Evolutionary conservation across 2,329 filamentous ascomycete species (phyloP).

Genomic region (Pseudocercospora pini-densiflorae): DNA sequence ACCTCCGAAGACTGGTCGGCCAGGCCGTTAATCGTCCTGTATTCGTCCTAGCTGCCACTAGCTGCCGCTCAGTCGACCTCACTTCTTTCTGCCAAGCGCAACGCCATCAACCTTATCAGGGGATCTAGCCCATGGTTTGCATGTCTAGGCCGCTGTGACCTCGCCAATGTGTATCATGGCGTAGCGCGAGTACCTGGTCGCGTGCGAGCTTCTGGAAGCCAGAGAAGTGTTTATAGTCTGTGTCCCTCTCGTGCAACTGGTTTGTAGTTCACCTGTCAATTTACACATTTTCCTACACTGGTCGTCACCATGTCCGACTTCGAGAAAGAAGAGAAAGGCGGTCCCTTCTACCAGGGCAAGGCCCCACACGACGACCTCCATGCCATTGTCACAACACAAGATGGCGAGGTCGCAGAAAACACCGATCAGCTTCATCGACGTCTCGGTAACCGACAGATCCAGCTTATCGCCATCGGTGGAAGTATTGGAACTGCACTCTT

Average conservation of each 20-base stretch:
- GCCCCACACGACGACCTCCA: conserved; percentile 14
- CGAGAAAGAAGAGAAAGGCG: conserved; percentile 12
- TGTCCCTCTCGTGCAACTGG: background rate
- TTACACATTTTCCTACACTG: background rate
- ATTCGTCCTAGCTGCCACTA: background rate
- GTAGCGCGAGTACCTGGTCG: background rate
- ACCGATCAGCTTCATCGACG: conserved; percentile 51
- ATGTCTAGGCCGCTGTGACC: background rate
- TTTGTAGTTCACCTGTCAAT: background rate
- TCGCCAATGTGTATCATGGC: conserved; percentile 1
- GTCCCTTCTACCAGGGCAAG: conserved; percentile 9
- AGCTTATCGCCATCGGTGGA: conserved; percentile 26
- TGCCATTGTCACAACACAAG: conserved; percentile 26
- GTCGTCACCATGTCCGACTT: conserved; percentile 2
- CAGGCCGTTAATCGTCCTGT: background rate
- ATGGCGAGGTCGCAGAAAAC: conserved; percentile 39
- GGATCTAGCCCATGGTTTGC: conserved; percentile 7
- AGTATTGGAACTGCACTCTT: conserved; percentile 35
- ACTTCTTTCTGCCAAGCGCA: conserved; percentile 5
- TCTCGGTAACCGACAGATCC: conserved; percentile 54
- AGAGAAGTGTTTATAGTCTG: background rate
- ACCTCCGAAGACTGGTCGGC: conserved; percentile 2
- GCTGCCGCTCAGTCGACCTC: conserved; percentile 6
- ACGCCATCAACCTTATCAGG: conserved; percentile 7
- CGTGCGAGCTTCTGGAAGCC: background rate